These are phyloP conservation scores for Fusarium avenaceum DNA, from an alignment of 2,329 filamentous ascomycete genomes.

Conservation along the genomic window DNA sequence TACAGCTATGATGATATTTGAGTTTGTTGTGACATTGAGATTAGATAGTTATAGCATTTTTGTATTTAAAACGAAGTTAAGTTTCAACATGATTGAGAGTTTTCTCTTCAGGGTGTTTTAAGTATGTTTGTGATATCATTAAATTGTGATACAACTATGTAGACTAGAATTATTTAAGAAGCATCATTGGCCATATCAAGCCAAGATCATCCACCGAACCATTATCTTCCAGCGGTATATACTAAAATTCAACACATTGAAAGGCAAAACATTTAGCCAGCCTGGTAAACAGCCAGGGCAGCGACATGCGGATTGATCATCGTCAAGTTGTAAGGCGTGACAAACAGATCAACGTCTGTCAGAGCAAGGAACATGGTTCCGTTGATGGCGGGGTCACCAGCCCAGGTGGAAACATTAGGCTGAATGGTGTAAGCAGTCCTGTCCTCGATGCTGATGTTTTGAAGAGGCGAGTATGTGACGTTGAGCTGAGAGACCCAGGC, in stretches of 20 bases:
- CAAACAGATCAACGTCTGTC: constrained; percentile 75
- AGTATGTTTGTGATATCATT: background rate
- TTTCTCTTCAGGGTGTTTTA: no score
- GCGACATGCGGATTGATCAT: constrained; percentile 82
- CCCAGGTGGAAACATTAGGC: constrained; percentile 76
- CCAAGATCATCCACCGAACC: background rate
- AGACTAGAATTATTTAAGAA: background rate
- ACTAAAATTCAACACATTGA: background rate
- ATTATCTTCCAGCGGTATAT: background rate
- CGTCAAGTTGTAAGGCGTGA: constrained; percentile 83
- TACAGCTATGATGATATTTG: constrained; percentile 52
- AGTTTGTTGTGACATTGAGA: background rate
- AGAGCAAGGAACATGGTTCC: constrained; percentile 84
- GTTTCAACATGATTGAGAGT: no score
- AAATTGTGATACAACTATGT: background rate
- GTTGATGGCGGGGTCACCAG: constrained; percentile 77
- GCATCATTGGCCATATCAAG: background rate
- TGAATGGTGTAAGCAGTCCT: constrained; percentile 77
- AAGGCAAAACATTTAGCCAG: constrained; percentile 66
- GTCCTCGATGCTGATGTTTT: constrained; percentile 60
- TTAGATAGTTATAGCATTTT: background rate
- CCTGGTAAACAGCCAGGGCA: constrained; percentile 81
- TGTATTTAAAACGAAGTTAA: background rate
- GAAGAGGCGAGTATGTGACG: constrained; percentile 75
- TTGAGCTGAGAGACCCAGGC: constrained; percentile 85